Conservation (phyloP, 2,329 filamentous ascomycete genomes). For the Rasamsonia emersonii region DNA sequence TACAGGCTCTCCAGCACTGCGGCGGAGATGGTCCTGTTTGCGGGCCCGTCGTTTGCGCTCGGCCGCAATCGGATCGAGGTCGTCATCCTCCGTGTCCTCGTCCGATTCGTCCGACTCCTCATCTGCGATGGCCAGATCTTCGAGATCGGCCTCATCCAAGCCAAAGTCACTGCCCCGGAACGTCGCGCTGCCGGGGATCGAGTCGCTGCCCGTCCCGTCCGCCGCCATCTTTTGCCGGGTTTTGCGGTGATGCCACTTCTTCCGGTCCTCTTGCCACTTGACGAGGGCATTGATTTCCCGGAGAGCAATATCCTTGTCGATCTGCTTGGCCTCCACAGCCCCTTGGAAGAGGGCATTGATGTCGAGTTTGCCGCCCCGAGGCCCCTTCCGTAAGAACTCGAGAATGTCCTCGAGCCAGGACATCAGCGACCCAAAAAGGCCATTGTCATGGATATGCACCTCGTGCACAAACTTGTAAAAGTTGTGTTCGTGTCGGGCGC, state of each 20-base stretch:
- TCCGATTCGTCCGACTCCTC: conserved; percentile 55
- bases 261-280: conserved; percentile 86
- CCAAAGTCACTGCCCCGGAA: conserved; percentile 86
- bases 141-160: conserved; percentile 68
- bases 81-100: conserved; percentile 65
- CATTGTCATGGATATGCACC: conserved; percentile 93
- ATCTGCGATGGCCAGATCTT: conserved; percentile 76
- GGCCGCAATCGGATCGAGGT: conserved; percentile 76
- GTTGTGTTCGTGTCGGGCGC: conserved; percentile 87
- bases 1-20: conserved; percentile 71
- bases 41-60: conserved; percentile 71
- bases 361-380: conserved; percentile 73
- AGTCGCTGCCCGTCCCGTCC: conserved; percentile 49
- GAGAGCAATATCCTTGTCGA: conserved; percentile 66
- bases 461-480: conserved; percentile 99
- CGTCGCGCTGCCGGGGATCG: conserved; percentile 44
- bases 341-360: conserved; percentile 90
- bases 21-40: conserved; percentile 69
- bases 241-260: conserved; percentile 98
- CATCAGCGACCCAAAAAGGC: conserved; percentile 93
- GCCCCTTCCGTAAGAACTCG: conserved; percentile 82
- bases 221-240: conserved; percentile 98
- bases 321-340: conserved; percentile 55
- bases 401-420: conserved; percentile 93
- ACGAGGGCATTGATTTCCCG: conserved; percentile 79